phyloP scores from a whole-genome alignment of 352 stramenopile genomes.

The Globisporangium rhizosaccharum region DNA sequence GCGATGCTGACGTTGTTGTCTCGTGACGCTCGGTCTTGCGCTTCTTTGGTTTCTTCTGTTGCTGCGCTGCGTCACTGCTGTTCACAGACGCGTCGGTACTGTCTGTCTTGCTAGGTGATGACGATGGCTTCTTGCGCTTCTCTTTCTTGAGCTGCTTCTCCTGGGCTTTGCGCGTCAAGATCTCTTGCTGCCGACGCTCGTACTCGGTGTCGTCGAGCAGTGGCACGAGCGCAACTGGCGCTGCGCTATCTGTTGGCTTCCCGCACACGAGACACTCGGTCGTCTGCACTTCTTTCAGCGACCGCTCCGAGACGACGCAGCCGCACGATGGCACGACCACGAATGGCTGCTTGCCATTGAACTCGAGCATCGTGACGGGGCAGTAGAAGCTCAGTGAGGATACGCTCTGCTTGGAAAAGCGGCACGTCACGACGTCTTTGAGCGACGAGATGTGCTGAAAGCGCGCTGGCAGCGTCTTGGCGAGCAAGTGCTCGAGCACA shows the following conservation, averaged over 20 bases:
- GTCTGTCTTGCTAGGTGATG: background rate
- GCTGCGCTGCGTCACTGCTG: conserved; percentile 7
- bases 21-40: conserved; percentile 21
- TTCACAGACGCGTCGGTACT: conserved; percentile 1
- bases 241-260: conserved; percentile 38
- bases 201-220: conserved; percentile 58
- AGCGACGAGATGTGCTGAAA: conserved; percentile 83
- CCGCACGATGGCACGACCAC: conserved; percentile 75
- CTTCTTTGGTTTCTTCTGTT: conserved; percentile 34
- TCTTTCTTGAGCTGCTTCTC: conserved; percentile 43
- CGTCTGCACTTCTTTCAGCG: conserved; percentile 77
- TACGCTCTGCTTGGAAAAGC: conserved; percentile 20
- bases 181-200: conserved; percentile 28
- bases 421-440: conserved; percentile 85
- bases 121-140: conserved; percentile 16
- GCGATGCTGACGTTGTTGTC: conserved; percentile 10
- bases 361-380: conserved; percentile 82
- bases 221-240: conserved; percentile 59
- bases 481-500: conserved; percentile 78
- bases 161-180: conserved; percentile 42
- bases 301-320: conserved; percentile 86
- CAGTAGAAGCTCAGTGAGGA: conserved; percentile 27
- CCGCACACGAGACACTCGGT: conserved; percentile 68
- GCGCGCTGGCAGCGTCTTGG: conserved; percentile 60
- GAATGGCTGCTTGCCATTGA: conserved; percentile 87